Conservation (phyloP, 352 stramenopile species). For the Pythium pyrilobum region DNA sequence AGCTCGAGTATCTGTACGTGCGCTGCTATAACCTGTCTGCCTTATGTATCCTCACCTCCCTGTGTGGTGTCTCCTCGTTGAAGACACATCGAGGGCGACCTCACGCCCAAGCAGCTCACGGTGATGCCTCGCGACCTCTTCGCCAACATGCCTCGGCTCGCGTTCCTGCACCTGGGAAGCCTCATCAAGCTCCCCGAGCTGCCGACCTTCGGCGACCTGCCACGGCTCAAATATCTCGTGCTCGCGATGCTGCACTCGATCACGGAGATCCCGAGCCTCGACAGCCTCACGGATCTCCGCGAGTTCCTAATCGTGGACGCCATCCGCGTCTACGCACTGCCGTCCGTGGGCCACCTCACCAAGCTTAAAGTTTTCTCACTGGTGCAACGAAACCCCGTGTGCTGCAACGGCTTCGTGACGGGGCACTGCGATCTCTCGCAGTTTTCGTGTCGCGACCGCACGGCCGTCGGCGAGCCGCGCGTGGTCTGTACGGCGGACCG, state of each 20-base stretch:
- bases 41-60: too few relatives aligned
- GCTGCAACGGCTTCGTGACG: slow-evolving; percentile 17
- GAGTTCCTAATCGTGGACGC: slow-evolving; percentile 2
- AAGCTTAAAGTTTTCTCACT: slow-evolving; percentile 9
- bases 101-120: slow-evolving; percentile 8
- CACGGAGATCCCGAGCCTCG: slow-evolving; percentile 3
- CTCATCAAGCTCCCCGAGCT: slow-evolving; percentile 4
- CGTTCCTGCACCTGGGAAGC: slow-evolving; percentile 13
- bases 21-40: not conserved
- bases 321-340: not conserved
- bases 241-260: slow-evolving; percentile 4
- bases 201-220: not conserved
- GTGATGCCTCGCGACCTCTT: slow-evolving; percentile 15
- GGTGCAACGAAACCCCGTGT: not conserved
- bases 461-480: not conserved
- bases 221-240: slow-evolving; percentile 9
- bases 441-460: slow-evolving; percentile 4
- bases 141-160: slow-evolving; percentile 5
- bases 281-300: not conserved
- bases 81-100: slow-evolving; percentile 15
- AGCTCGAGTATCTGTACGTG: slow-evolving; percentile 11
- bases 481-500: not conserved
- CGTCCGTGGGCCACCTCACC: not conserved
- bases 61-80: not conserved
- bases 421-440: slow-evolving; percentile 8